Percentiles rank a stretch among this genome's conserved stretches.
phyloP scores from a whole-genome alignment of 495 filamentous ascomycete species.

The Hypoxylon lienhwacheense region DNA sequence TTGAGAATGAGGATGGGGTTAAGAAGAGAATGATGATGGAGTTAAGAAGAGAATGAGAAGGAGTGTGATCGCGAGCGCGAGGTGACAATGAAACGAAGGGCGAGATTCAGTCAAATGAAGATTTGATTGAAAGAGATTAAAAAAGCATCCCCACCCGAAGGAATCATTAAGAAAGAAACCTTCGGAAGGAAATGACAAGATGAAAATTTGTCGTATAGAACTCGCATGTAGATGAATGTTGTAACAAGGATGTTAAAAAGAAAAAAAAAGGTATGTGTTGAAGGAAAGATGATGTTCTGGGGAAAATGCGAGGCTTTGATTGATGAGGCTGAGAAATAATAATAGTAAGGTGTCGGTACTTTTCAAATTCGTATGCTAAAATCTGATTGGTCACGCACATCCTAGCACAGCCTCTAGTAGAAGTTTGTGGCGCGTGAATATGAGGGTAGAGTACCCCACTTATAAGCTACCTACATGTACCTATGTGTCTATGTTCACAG shows the following conservation, averaged over 20 bases:
- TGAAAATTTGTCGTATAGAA: not conserved
- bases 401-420: too few relatives aligned
- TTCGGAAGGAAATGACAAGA: not conserved
- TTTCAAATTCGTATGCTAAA: not conserved
- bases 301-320: slow-evolving; percentile 16
- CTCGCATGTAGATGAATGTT: slow-evolving; percentile 1
- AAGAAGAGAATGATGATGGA: not conserved
- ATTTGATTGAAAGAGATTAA: slow-evolving; percentile 4
- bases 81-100: not conserved
- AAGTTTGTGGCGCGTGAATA: too few relatives aligned
- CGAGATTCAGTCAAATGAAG: slow-evolving; percentile 1
- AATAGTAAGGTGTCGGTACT: not conserved
- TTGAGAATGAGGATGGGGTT: slow-evolving; percentile 2
- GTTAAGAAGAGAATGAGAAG: not conserved
- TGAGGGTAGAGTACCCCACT: too few relatives aligned
- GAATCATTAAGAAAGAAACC: slow-evolving; percentile 8
- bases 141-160: slow-evolving; percentile 17
- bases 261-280: not conserved
- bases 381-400: too few relatives aligned
- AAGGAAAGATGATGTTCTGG: slow-evolving; percentile 5
- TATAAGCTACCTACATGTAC: not conserved
- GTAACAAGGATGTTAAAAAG: too few relatives aligned
- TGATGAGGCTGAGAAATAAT: slow-evolving; percentile 27
- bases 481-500: not conserved
- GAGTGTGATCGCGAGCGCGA: too few relatives aligned